Base-by-base conservation (phyloP, 2,329 filamentous ascomycete species). In the Diaporthe aspalathi region DNA sequence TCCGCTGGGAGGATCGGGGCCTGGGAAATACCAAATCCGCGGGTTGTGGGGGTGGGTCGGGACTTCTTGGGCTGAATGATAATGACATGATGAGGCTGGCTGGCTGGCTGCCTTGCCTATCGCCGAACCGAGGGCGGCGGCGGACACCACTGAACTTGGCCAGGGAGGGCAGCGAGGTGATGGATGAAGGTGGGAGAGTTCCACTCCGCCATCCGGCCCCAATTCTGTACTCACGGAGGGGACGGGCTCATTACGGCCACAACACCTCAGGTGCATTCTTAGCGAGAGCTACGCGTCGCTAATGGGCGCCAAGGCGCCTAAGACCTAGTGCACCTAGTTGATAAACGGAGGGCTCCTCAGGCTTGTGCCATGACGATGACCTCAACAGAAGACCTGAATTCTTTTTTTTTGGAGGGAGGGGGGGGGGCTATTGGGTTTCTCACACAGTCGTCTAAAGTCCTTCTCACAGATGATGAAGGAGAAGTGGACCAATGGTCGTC, bases 21-120 rank as follows among this genome's bases (percentile, higher is more conserved):
- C 5, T 11, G 20, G 16, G 11, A 22, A 11, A 49, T 22, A 16
- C 17, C 47, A 22, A 24, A 16, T 11, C 24, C 49, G 17, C 60
- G 60, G 60, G 60, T 65, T 65, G 60, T 65, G 60, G 60, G 60
- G 60, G 60, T 38, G 60, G 43, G 43, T 20, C 38, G 45, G 27
- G 45, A 38, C n/a, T 38, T 7, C 32, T 49, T n/a, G 45, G 22
- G 22, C 12, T 50, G 22, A 60, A 8, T 16, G 38, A 29, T 38
- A 45, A 29, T 60, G 56, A 60, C 43, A 40, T 60, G 56, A 60
- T 60, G 56, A 45, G 56, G 56, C 56, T 60, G 5, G 35, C 32
- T 12, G 29, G 54, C 35, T 40, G 54, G 20, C 53, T 57, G 54
- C 35, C 35, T 38, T 57, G 54, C 54, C 54, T 57, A 38, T n/a